phyloP scores from a whole-genome alignment of 768 basidiomycete species.

The Exsudoporus frostii region DNA sequence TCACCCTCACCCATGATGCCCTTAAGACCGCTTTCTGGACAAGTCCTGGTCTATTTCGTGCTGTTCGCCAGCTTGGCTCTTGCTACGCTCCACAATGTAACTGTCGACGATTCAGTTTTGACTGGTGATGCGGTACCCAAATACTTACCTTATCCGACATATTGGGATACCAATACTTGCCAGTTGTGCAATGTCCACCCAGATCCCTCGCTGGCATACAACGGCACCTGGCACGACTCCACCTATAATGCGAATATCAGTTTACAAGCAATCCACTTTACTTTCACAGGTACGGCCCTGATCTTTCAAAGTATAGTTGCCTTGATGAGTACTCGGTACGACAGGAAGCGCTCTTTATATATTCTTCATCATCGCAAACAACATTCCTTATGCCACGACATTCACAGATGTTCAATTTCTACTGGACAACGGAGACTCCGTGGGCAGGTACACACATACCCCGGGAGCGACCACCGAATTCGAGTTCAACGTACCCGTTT shows the following conservation, averaged over 20 bases:
- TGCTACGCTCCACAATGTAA: constrained; percentile 1
- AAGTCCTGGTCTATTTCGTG: neutral
- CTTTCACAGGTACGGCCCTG: constrained; percentile 7
- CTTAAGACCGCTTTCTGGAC: neutral
- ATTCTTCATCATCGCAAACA: constrained; percentile 19
- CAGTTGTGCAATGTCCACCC: neutral
- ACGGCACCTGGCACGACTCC: constrained; percentile 19
- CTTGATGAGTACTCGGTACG: neutral
- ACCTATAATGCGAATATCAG: neutral
- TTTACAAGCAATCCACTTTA: constrained; percentile 1
- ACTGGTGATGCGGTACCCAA: constrained; percentile 4
- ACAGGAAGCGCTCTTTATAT: constrained; percentile 17
- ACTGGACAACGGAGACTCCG: neutral
- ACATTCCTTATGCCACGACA: neutral
- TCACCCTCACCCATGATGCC: neutral
- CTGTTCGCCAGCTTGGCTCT: neutral
- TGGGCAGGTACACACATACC: neutral
- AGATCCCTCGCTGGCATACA: neutral
- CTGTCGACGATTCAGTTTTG: constrained; percentile 4
- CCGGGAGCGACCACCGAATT: neutral
- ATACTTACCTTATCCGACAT: constrained; percentile 1
- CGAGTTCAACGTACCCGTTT: constrained; percentile 16
- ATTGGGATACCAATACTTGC: constrained; percentile 11
- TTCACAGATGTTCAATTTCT: constrained; percentile 4
- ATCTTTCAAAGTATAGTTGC: neutral